These are phyloP conservation scores for Heteromeles arbutifolia DNA, from an alignment of 306 rosid species.

Conservation along the genomic window DNA sequence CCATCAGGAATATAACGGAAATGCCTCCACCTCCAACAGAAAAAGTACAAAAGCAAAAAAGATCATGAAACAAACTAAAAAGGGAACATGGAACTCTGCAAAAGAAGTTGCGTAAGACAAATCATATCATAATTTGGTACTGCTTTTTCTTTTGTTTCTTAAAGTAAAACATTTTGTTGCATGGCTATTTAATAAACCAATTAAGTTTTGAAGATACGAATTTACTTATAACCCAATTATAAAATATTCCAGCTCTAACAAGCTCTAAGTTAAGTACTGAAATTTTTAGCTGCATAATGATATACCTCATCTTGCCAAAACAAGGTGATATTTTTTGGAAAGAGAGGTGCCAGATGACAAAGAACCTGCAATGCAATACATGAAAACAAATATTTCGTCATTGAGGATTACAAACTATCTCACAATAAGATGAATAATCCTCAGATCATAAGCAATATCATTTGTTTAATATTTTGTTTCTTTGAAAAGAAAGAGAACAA, in stretches of 20 bases:
- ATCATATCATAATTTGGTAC: not conserved
- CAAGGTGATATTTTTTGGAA: slow-evolving; percentile 72
- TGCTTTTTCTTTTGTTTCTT: not conserved
- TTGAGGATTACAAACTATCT: slow-evolving; percentile 5
- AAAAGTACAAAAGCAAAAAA: not conserved
- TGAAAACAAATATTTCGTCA: slow-evolving; percentile 12
- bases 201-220: not conserved
- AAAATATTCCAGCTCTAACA: not conserved
- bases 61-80: too few relatives aligned
- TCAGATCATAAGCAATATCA: not conserved
- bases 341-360: slow-evolving; percentile 78
- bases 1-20: not conserved
- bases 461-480: not conserved
- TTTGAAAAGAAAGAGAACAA: not conserved
- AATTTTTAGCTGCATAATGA: slow-evolving; percentile 5
- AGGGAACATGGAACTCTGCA: not conserved
- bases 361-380: slow-evolving; percentile 52
- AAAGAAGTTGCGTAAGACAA: not conserved
- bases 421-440: not conserved
- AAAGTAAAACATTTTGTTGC: not conserved
- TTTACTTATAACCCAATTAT: not conserved
- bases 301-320: slow-evolving; percentile 98
- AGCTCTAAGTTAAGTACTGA: not conserved
- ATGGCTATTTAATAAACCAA: not conserved
- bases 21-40: not conserved